Base-by-base conservation (phyloP, 352 stramenopile genomes). In the Globisporangium mamillatum region DNA sequence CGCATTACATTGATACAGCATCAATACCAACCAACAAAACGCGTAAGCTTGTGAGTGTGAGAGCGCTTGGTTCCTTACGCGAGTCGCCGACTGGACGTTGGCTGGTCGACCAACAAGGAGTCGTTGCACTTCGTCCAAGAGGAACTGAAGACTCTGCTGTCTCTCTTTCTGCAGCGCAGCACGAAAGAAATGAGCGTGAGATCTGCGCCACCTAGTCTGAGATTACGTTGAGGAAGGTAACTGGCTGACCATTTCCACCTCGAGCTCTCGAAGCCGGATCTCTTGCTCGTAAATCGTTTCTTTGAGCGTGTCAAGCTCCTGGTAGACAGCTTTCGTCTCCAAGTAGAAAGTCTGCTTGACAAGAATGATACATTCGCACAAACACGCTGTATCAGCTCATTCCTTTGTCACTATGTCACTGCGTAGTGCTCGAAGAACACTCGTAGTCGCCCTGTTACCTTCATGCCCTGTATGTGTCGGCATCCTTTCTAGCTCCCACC, bases 231-330 rank as follows among this genome's bases (percentile, higher is more conserved):
- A 20, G 14, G 14, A 48, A 7, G 10, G 9, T 16, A 1, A 1
- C 0, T 3, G 2, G 25, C 71, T 34, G n/a, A 90, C 81, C 76
- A 90, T 27, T 25, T 85, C 67, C 25, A 72, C 52, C 50, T 90
- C 80, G 22, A 79, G 74, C 24, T 86, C 76, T 6, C 77, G 77
- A 36, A 88, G 72, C 1, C 74, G 68, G 22, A 84, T 67, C 67
- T 88, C 80, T 72, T 89, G 83, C 53, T 84, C 79, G 63, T 90
- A 91, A 57, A 91, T 77, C 18, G 79, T 84, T 25, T 71, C 73
- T 54, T 77, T 80, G 24, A 91, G 75, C 71, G 79, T 85, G 22
- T 89, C 78, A 12, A 91, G 54, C 63, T 89, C 78, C 25, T 88
- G 67, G 38, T 82, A 73, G 14, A 88, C 74, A 1, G 73, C 73